These are phyloP conservation scores for Leucosporidium scottii DNA, from an alignment of 768 basidiomycete genomes.

Conservation along the genomic window DNA sequence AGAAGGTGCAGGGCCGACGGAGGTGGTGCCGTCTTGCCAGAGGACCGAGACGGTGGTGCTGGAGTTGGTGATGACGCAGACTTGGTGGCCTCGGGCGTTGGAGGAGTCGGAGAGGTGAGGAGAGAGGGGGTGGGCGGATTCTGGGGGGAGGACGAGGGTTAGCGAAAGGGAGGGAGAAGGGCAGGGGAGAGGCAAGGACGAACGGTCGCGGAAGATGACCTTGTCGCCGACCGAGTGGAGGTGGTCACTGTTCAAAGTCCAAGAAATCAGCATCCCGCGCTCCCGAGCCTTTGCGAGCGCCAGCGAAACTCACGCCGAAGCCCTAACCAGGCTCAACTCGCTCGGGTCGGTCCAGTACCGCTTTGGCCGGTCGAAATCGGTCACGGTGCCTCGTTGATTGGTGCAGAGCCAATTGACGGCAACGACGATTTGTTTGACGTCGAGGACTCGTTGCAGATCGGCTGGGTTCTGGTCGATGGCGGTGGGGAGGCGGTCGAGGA, in stretches of 20 bases:
- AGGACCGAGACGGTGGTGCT: slow-evolving; percentile 62
- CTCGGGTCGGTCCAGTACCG: slow-evolving; percentile 28
- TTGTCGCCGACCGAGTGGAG: slow-evolving; percentile 29
- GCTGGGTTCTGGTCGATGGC: neutral
- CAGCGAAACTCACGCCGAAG: slow-evolving; percentile 13
- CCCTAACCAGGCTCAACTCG: slow-evolving; percentile 17
- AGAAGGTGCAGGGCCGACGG: slow-evolving; percentile 32
- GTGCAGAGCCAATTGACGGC: slow-evolving; percentile 32
- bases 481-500: neutral
- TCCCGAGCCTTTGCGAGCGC: too few relatives aligned
- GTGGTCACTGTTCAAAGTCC: slow-evolving; percentile 26
- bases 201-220: slow-evolving; percentile 20
- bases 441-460: slow-evolving; percentile 7
- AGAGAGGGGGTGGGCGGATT: slow-evolving; percentile 37
- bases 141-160: neutral
- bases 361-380: slow-evolving; percentile 10
- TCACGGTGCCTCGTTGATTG: slow-evolving; percentile 5
- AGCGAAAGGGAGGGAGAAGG: neutral
- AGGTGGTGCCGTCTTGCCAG: slow-evolving; percentile 72
- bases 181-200: neutral
- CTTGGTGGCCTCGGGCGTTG: slow-evolving; percentile 38
- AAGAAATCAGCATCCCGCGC: too few relatives aligned
- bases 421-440: slow-evolving; percentile 27
- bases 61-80: slow-evolving; percentile 62
- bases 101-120: slow-evolving; percentile 5